phyloP scores from a whole-genome alignment of 2,329 filamentous ascomycete species.

The Xylaria multiplex region DNA sequence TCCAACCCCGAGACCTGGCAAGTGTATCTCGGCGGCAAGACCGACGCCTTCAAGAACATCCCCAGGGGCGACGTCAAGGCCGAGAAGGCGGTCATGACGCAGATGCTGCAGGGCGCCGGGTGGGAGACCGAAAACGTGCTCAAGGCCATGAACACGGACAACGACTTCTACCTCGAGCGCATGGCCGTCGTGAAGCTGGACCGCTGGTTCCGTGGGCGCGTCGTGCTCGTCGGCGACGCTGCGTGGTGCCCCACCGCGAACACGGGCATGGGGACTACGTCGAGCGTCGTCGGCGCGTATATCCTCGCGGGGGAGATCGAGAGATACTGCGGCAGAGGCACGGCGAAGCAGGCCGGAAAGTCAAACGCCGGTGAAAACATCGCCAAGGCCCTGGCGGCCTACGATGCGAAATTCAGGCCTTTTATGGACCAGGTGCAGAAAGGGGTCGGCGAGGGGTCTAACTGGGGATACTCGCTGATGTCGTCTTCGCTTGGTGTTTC shows the following conservation, averaged over 20 bases:
- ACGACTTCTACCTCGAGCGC: constrained; percentile 59
- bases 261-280: constrained; percentile 57
- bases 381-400: constrained; percentile 48
- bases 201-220: constrained; percentile 52
- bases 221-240: constrained; percentile 63
- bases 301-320: constrained; percentile 59
- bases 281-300: constrained; percentile 57
- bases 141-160: constrained; percentile 50
- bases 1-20: constrained; percentile 52
- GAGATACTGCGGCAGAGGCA: constrained; percentile 37
- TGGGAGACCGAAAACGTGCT: constrained; percentile 59
- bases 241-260: constrained; percentile 56
- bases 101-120: constrained; percentile 55
- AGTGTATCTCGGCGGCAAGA: constrained; percentile 52
- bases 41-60: constrained; percentile 24
- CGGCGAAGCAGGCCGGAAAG: constrained; percentile 11
- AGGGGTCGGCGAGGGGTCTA: constrained; percentile 27
- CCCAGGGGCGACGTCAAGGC: constrained; percentile 49
- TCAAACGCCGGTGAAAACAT: constrained; percentile 38
- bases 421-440: constrained; percentile 54
- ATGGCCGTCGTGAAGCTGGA: constrained; percentile 57
- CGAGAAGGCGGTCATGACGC: constrained; percentile 53
- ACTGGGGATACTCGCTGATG: constrained; percentile 39
- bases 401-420: constrained; percentile 53
- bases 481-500: constrained; percentile 48